Conservation (phyloP, 768 basidiomycete species). For the Coprinopsis sp. region DNA sequence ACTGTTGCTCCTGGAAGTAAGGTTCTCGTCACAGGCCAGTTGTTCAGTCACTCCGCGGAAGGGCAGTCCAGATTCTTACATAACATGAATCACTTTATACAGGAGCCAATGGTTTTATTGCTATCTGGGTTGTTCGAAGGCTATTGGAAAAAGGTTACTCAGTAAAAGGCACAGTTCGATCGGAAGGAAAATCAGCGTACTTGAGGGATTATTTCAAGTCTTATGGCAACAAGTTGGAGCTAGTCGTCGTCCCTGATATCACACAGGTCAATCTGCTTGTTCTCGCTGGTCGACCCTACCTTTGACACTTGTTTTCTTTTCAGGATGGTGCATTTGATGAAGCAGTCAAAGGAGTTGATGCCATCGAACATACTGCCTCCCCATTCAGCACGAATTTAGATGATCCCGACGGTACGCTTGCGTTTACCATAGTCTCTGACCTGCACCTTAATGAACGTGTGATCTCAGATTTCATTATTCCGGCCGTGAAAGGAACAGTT, state of each 20-base stretch:
- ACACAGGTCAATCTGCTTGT: too few relatives aligned
- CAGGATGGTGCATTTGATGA: constrained; percentile 73
- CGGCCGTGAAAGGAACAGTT: too few relatives aligned
- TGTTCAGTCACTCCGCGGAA: too few relatives aligned
- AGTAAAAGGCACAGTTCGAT: constrained; percentile 25
- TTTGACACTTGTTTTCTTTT: background rate
- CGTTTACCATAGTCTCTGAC: background rate
- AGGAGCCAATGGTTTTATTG: constrained; percentile 28
- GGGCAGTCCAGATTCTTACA: too few relatives aligned
- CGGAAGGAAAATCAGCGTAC: constrained; percentile 19
- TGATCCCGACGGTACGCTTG: constrained; percentile 34
- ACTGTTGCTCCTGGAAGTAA: background rate
- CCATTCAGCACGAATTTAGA: constrained; percentile 46
- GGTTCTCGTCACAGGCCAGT: constrained; percentile 13
- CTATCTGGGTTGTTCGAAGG: constrained; percentile 23
- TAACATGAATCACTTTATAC: constrained; percentile 28
- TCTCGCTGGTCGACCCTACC: too few relatives aligned
- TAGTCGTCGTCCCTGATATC: constrained; percentile 71
- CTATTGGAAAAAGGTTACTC: constrained; percentile 25
- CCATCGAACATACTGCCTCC: constrained; percentile 64
- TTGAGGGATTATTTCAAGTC: constrained; percentile 18
- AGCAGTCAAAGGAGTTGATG: constrained; percentile 71
- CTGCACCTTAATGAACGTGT: background rate
- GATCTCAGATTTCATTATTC: too few relatives aligned
- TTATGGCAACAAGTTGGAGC: constrained; percentile 46